These are phyloP conservation scores for Globisporangium cylindrosporum DNA, from an alignment of 352 stramenopile genomes.

Conservation along the genomic window DNA sequence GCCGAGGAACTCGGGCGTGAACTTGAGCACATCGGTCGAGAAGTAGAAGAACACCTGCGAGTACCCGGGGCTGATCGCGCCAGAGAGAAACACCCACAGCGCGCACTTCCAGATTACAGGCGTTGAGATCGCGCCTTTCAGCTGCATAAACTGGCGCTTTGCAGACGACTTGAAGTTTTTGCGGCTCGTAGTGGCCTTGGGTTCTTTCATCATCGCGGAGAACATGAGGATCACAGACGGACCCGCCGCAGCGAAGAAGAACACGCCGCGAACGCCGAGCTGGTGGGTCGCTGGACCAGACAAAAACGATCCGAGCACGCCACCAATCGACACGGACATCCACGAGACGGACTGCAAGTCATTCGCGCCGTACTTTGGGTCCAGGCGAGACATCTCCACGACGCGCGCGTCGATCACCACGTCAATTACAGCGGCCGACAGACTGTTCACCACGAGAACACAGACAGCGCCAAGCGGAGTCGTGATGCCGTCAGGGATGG, in stretches of 20 bases:
- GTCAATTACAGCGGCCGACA: constrained; percentile 92
- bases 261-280: constrained; percentile 90
- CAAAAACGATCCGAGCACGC: constrained; percentile 92
- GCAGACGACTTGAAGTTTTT: constrained; percentile 52
- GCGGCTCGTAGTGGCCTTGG: constrained; percentile 38
- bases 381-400: constrained; percentile 91
- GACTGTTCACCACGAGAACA: constrained; percentile 77
- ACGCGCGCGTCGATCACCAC: constrained; percentile 96
- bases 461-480: constrained; percentile 52
- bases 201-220: constrained; percentile 88
- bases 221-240: constrained; percentile 90
- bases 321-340: constrained; percentile 90
- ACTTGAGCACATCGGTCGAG: constrained; percentile 92
- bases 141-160: constrained; percentile 45
- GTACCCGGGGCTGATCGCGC: constrained; percentile 91
- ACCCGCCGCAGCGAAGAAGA: constrained; percentile 88
- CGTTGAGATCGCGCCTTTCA: constrained; percentile 82
- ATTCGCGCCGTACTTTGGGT: constrained; percentile 85
- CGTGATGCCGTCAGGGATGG: constrained; percentile 51
- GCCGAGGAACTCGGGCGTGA: constrained; percentile 95
- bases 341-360: constrained; percentile 95
- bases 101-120: constrained; percentile 94
- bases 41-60: constrained; percentile 97
- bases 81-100: constrained; percentile 95
- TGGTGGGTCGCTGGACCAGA: constrained; percentile 89